phyloP scores from a whole-genome alignment of 192 early-diverging fungal genomes.

The Umbelopsis sp. region DNA sequence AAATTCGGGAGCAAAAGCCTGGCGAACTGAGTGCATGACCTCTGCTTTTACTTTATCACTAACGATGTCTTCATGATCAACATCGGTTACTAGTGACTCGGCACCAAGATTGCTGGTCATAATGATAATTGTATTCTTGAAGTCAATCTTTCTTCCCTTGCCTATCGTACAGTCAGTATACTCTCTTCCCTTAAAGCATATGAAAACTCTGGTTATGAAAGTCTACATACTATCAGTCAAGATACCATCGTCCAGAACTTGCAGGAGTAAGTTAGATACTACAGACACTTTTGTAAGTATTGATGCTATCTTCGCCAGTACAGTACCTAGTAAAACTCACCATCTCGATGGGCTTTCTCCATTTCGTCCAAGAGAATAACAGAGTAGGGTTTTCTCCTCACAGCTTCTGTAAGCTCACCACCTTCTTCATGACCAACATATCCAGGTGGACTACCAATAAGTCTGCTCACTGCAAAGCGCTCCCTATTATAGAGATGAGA shows the following conservation, averaged over 20 bases:
- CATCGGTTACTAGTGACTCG: constrained; percentile 38
- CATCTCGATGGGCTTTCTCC: constrained; percentile 88
- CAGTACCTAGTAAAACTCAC: constrained; percentile 25
- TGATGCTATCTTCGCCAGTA: too few relatives aligned
- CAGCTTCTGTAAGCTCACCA: constrained; percentile 93
- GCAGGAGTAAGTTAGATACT: constrained; percentile 79
- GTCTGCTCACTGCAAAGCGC: constrained; percentile 76
- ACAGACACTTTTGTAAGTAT: neutral
- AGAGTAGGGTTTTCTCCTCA: constrained; percentile 89
- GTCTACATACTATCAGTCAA: constrained; percentile 72
- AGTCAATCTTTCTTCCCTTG: constrained; percentile 90
- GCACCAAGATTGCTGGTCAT: constrained; percentile 67
- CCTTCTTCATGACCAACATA: constrained; percentile 97
- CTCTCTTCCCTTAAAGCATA: too few relatives aligned
- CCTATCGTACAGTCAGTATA: too few relatives aligned
- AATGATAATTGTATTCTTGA: constrained; percentile 94
- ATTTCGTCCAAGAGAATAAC: constrained; percentile 98
- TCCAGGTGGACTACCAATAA: constrained; percentile 95
- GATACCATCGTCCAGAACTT: constrained; percentile 92
- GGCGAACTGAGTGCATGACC: constrained; percentile 85
- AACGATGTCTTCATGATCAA: constrained; percentile 25
- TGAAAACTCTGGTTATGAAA: too few relatives aligned
- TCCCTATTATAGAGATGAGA: constrained; percentile 9
- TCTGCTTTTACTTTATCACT: constrained; percentile 33
- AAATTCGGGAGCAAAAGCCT: constrained; percentile 89